phyloP scores from a whole-genome alignment of 2,329 filamentous ascomycete species.

The Teratosphaeriaceae sp. region DNA sequence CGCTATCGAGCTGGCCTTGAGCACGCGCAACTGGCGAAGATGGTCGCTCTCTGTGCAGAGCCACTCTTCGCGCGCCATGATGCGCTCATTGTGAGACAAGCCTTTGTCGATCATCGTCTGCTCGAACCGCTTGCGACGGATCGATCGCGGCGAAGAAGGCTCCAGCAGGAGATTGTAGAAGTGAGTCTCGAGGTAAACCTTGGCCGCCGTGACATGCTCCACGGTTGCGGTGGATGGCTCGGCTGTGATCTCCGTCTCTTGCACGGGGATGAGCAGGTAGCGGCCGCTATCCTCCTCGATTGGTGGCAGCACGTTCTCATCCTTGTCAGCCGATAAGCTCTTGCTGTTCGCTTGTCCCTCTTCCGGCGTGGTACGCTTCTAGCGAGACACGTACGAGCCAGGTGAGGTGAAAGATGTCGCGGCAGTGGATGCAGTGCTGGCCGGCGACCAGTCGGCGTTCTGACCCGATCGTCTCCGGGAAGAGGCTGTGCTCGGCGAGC shows the following conservation, averaged over 20 bases:
- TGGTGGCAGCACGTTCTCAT: constrained; percentile 24
- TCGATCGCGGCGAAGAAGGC: constrained; percentile 48
- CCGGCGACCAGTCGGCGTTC: constrained; percentile 10
- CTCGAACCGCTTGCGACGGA: constrained; percentile 58
- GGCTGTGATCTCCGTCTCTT: constrained; percentile 19
- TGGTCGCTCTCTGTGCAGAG: constrained; percentile 63
- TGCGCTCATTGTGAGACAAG: constrained; percentile 50
- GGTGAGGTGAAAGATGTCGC: constrained; percentile 28
- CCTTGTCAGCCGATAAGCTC: constrained; percentile 12
- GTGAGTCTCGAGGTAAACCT: constrained; percentile 78
- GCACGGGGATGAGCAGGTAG: constrained; percentile 25
- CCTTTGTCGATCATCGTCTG: constrained; percentile 53
- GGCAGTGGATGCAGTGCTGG: constrained; percentile 22
- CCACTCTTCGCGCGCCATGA: constrained; percentile 53
- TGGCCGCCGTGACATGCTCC: constrained; percentile 72
- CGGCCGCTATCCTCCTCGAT: constrained; percentile 27
- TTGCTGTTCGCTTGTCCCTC: constrained; percentile 20
- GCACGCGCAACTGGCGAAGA: constrained; percentile 63
- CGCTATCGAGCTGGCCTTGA: constrained; percentile 56
- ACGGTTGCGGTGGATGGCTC: constrained; percentile 53
- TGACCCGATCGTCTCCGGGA: constrained; percentile 7
- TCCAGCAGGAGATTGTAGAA: constrained; percentile 63
- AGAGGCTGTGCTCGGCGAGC: constrained; percentile 15
- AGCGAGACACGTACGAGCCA: constrained; percentile 16
- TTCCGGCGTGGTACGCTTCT: constrained; percentile 21